Evolutionary conservation across 441 rosid species (phyloP).

Genomic region (Daphne laureola): DNA sequence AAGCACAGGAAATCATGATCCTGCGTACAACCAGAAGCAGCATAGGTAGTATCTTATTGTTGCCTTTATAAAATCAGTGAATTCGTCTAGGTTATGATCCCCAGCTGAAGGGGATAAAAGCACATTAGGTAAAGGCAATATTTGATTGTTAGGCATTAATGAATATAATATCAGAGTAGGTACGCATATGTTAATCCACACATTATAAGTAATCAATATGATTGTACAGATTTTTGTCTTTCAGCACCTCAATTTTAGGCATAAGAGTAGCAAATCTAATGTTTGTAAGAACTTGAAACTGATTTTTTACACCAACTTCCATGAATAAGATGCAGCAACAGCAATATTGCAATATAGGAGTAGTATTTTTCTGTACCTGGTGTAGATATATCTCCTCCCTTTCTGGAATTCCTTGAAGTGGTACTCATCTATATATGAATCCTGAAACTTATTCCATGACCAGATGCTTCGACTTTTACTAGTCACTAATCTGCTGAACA

Average conservation of each 20-base stretch:
- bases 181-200: constrained; percentile 9
- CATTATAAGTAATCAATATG: constrained; percentile 9
- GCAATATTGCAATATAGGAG: background rate
- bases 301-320: constrained; percentile 4
- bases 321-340: constrained; percentile 18
- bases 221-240: constrained; percentile 18
- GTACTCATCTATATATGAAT: too few species aligned
- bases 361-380: background rate
- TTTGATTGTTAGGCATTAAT: constrained; percentile 5
- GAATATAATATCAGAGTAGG: background rate
- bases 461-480: too few species aligned
- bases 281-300: constrained; percentile 22
- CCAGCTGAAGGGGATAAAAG: constrained; percentile 7
- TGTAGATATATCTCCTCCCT: background rate
- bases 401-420: too few species aligned
- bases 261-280: constrained; percentile 5
- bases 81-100: constrained; percentile 1
- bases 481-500: too few species aligned
- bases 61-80: background rate
- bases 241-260: background rate
- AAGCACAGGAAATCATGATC: too few species aligned
- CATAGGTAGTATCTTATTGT: background rate
- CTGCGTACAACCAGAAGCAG: background rate
- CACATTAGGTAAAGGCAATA: constrained; percentile 4
- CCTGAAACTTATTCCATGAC: too few species aligned